Percentiles rank a stretch among this genome's conserved stretches.
phyloP scores from a whole-genome alignment of 176 grass and related monocot genomes.

The Phoenix roebelenii region DNA sequence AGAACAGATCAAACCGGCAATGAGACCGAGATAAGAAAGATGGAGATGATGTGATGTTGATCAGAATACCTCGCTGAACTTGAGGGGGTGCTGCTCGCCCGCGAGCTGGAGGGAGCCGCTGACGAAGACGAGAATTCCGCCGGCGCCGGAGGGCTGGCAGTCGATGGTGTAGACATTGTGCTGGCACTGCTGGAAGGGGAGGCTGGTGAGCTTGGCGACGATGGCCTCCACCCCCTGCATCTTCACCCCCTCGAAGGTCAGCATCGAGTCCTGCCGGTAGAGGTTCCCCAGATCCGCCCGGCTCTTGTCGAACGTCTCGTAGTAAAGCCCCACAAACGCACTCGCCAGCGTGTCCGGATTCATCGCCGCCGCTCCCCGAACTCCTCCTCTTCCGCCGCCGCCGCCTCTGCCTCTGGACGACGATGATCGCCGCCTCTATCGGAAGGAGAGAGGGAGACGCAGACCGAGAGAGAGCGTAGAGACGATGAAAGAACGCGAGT shows the following conservation, averaged over 20 bases:
- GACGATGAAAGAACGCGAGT: too few relatives aligned
- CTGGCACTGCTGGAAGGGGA: conserved; percentile 13
- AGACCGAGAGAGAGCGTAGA: too few relatives aligned
- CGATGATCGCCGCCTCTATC: too few relatives aligned
- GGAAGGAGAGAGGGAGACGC: too few relatives aligned
- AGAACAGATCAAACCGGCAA: neutral
- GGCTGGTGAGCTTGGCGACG: conserved; percentile 13
- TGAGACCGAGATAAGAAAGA: neutral
- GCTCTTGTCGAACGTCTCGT: conserved; percentile 8
- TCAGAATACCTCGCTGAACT: conserved; percentile 7
- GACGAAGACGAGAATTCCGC: conserved; percentile 17
- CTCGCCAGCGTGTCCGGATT: conserved; percentile 8
- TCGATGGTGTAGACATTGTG: conserved; percentile 9
- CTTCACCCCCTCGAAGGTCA: conserved; percentile 15
- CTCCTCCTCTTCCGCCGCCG: conserved; percentile 3
- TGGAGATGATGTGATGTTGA: too few relatives aligned
- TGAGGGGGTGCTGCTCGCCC: conserved; percentile 10
- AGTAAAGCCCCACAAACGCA: conserved; percentile 14
- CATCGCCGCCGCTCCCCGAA: conserved; percentile 12
- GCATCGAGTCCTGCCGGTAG: conserved; percentile 12
- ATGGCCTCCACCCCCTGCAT: neutral
- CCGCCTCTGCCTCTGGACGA: neutral
- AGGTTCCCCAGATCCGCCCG: conserved; percentile 1
- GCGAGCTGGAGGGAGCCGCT: conserved; percentile 13
- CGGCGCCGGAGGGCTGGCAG: conserved; percentile 9